Percentiles rank a stretch among this genome's conserved stretches.
phyloP scores from a whole-genome alignment of 805 yeast genomes.

The Priceomyces fermenticarens region DNA sequence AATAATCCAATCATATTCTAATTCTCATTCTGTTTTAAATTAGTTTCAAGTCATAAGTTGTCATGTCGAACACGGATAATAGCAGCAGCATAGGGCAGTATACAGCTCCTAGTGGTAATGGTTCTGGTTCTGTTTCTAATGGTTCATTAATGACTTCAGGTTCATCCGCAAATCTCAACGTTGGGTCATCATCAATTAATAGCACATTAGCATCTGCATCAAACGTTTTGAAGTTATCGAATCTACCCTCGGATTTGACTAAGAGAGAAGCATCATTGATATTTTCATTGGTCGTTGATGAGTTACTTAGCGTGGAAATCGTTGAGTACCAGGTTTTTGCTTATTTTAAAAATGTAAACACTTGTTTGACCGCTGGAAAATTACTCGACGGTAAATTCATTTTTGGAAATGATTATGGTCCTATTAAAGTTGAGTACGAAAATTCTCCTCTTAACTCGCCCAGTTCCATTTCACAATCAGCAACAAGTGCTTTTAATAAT shows the following conservation, averaged over 20 bases:
- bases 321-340: conserved; percentile 33
- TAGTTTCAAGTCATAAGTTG: conserved; percentile 1
- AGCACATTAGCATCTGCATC: conserved; percentile 8
- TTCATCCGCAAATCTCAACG: conserved; percentile 2
- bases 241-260: conserved; percentile 62
- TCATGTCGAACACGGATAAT: conserved; percentile 3
- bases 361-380: conserved; percentile 40
- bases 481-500: conserved; percentile 21
- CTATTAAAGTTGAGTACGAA: conserved; percentile 37
- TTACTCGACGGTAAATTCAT: conserved; percentile 38
- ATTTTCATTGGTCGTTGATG: conserved; percentile 68
- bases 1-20: conserved; percentile 2
- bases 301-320: conserved; percentile 47
- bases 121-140: conserved; percentile 1
- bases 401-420: conserved; percentile 35
- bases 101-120: conserved; percentile 4
- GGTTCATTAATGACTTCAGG: conserved; percentile 8
- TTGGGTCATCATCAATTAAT: conserved; percentile 1
- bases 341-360: conserved; percentile 32
- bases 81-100: conserved; percentile 4
- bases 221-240: conserved; percentile 34
- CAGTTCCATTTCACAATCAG: conserved; percentile 12
- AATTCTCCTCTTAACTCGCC: conserved; percentile 11
- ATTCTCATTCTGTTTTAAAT: conserved; percentile 5
- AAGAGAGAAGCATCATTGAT: conserved; percentile 64